These are phyloP conservation scores for Suillus brevipes DNA, from an alignment of 768 basidiomycete genomes.

Conservation along the genomic window DNA sequence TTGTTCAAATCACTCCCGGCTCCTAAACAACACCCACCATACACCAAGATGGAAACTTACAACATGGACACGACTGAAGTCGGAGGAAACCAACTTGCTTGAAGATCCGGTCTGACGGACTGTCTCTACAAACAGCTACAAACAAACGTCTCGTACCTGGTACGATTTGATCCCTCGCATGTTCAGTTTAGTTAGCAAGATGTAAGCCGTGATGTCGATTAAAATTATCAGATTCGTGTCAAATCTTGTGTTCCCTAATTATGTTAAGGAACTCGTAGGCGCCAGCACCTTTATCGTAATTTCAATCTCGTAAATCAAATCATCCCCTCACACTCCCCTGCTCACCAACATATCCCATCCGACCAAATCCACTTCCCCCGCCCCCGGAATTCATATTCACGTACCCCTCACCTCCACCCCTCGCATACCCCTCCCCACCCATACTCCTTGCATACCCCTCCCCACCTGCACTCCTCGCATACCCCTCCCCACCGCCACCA, in stretches of 20 bases:
- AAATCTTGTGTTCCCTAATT: neutral
- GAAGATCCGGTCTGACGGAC: too few relatives aligned
- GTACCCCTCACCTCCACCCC: neutral
- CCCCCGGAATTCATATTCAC: neutral
- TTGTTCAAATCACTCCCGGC: too few relatives aligned
- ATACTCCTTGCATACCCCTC: neutral
- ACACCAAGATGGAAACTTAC: too few relatives aligned
- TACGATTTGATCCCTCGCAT: too few relatives aligned
- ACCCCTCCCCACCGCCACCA: neutral
- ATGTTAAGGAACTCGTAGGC: neutral
- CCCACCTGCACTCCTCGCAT: neutral
- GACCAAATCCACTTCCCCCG: neutral
- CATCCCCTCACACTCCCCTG: conserved; percentile 4
- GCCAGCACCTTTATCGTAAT: neutral
- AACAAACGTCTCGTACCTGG: too few relatives aligned
- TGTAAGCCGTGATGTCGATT: too few relatives aligned
- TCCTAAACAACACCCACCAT: too few relatives aligned
- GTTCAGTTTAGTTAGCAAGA: too few relatives aligned
- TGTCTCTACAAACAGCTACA: too few relatives aligned
- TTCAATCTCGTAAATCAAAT: neutral
- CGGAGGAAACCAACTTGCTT: too few relatives aligned
- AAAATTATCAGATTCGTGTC: too few relatives aligned
- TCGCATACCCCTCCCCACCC: neutral
- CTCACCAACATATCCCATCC: neutral
- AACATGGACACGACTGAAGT: too few relatives aligned